phyloP scores from a whole-genome alignment of 2,329 filamentous ascomycete genomes.

The Onygena corvina region DNA sequence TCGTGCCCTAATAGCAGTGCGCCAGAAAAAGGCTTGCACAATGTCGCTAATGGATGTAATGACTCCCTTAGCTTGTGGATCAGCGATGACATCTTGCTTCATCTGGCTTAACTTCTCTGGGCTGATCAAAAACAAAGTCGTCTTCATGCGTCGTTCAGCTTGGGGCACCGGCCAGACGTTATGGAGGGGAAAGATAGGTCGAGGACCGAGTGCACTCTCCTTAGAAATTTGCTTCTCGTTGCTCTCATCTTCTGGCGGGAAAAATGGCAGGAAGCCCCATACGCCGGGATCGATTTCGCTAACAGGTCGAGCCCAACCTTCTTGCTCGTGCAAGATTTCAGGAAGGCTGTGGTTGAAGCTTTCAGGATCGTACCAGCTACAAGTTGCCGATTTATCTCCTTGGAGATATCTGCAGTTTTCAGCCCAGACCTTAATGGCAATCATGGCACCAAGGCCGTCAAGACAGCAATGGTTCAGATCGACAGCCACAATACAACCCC shows the following conservation, averaged over 20 bases:
- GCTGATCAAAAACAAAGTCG: not conserved
- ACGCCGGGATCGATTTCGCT: not conserved
- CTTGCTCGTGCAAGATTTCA: conserved; percentile 1
- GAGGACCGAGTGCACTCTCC: not conserved
- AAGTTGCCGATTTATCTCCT: conserved; percentile 4
- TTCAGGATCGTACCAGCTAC: conserved; percentile 5
- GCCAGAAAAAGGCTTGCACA: conserved; percentile 7
- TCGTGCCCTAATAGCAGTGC: conserved; percentile 7
- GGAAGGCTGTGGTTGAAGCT: conserved; percentile 6
- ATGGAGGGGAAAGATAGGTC: not conserved
- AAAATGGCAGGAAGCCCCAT: conserved; percentile 6
- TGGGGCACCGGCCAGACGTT: conserved; percentile 1
- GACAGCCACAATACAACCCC: conserved; percentile 5
- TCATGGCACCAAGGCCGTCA: conserved; percentile 3
- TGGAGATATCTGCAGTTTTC: conserved; percentile 6
- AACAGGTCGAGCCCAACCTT: conserved; percentile 3
- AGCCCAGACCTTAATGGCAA: conserved; percentile 1
- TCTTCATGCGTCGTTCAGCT: conserved; percentile 3
- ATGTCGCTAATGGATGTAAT: conserved; percentile 6
- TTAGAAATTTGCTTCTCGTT: not conserved
- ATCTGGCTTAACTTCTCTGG: conserved; percentile 1
- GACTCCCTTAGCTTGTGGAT: conserved; percentile 4
- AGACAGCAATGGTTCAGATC: conserved; percentile 7
- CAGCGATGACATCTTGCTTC: conserved; percentile 7
- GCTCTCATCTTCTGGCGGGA: not conserved